phyloP scores from a whole-genome alignment of 2,329 filamentous ascomycete genomes.

The Calonectria naviculata region DNA sequence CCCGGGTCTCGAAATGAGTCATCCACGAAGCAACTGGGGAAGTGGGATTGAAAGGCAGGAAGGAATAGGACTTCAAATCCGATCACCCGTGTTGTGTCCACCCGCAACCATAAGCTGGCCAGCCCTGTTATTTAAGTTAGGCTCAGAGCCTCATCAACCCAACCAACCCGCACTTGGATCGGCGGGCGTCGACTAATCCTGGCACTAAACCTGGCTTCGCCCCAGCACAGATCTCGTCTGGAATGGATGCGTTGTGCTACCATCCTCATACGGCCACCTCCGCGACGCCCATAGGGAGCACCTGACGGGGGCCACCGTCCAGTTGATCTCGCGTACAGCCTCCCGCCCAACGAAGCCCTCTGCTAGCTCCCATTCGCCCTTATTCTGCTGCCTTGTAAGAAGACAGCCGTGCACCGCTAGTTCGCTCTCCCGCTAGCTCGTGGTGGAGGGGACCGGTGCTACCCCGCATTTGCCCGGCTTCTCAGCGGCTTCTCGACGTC shows the following conservation, averaged over 20 bases:
- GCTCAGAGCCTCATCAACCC: not conserved
- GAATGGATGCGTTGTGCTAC: not conserved
- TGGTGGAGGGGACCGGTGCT: not conserved
- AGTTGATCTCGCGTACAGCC: not conserved
- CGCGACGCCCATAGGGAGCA: not conserved
- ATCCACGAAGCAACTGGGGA: too few species aligned
- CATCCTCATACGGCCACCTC: not conserved
- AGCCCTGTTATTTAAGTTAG: constrained; percentile 4
- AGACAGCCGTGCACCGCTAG: too few species aligned
- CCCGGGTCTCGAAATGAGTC: not conserved
- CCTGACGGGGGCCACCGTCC: not conserved
- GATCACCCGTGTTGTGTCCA: too few species aligned
- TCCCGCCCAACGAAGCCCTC: not conserved
- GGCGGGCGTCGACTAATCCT: not conserved
- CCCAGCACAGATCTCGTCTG: not conserved
- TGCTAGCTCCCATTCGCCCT: not conserved
- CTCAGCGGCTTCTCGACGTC: not conserved
- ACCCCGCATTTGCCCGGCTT: constrained; percentile 9
- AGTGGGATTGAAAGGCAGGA: not conserved
- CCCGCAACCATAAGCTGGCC: not conserved
- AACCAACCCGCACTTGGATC: not conserved
- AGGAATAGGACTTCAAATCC: too few species aligned
- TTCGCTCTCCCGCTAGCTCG: not conserved
- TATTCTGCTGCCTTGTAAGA: not conserved
- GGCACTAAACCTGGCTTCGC: not conserved